Conservation (phyloP, 2,329 filamentous ascomycete species). For the Aspergillus caelatus region DNA sequence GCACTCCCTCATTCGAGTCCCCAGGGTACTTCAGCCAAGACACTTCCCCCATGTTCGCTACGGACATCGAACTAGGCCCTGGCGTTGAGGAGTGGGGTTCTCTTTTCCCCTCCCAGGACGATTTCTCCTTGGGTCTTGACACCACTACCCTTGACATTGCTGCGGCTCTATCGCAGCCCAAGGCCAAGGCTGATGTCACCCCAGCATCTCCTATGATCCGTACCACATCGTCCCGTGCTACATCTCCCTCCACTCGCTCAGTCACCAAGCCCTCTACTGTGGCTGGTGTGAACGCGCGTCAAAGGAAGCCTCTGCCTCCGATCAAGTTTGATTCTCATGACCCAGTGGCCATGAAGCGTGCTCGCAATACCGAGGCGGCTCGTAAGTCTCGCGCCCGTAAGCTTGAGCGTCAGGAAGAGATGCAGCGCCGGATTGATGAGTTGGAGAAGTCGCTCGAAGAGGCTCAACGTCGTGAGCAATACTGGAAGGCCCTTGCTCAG, state of each 20-base stretch:
- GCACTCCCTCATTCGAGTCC: constrained; percentile 79
- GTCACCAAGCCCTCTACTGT: constrained; percentile 68
- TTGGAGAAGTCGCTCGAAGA: constrained; percentile 55
- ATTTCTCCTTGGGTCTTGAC: constrained; percentile 30
- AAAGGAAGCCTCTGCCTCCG: constrained; percentile 77
- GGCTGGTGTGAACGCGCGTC: constrained; percentile 71
- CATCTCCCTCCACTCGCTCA: constrained; percentile 44
- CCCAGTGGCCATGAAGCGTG: constrained; percentile 83
- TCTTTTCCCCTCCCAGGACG: constrained; percentile 50
- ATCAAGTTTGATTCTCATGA: constrained; percentile 77
- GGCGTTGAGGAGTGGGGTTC: constrained; percentile 68
- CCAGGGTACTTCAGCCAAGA: constrained; percentile 71
- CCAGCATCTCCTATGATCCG: constrained; percentile 34
- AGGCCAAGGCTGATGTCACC: constrained; percentile 21
- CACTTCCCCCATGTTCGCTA: constrained; percentile 75
- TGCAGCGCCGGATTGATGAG: constrained; percentile 73
- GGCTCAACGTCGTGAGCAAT: constrained; percentile 39
- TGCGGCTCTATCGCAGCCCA: constrained; percentile 22
- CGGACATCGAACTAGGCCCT: constrained; percentile 57
- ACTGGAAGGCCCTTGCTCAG: constrained; percentile 40
- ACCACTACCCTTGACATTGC: constrained; percentile 38
- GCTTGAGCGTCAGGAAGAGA: constrained; percentile 71
- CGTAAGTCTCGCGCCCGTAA: constrained; percentile 91
- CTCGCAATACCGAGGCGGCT: constrained; percentile 88
- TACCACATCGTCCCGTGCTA: constrained; percentile 43